Percentiles rank a stretch among this genome's conserved stretches.
Conservation (phyloP, 306 rosid genomes). For the Acacia acuminata region DNA sequence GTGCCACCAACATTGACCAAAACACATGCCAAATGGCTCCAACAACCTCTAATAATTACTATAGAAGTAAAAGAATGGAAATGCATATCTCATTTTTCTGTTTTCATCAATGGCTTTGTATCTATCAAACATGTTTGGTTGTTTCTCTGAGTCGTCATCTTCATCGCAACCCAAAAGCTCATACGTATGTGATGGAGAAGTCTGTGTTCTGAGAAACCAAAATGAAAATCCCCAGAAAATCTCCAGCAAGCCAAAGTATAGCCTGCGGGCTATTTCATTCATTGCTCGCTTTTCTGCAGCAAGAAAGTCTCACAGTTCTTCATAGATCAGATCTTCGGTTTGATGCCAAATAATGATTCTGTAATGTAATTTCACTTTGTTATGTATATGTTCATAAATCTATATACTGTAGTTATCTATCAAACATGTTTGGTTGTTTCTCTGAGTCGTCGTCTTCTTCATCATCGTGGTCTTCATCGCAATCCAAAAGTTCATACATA, state of each 20-base stretch:
- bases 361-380: not conserved
- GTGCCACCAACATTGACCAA: not conserved
- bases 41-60: not conserved
- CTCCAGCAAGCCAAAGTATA: conserved; percentile 19
- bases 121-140: conserved; percentile 4
- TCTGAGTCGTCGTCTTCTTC: not conserved
- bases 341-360: not conserved
- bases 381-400: not conserved
- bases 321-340: not conserved
- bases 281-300: conserved; percentile 23
- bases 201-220: conserved; percentile 16
- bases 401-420: not conserved
- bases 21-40: not conserved
- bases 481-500: not conserved
- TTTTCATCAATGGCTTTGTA: not conserved
- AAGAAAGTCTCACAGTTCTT: not conserved
- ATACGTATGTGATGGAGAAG: conserved; percentile 3
- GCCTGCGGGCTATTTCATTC: conserved; percentile 23
- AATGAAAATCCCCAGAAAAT: not conserved
- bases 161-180: not conserved
- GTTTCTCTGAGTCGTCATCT: conserved; percentile 18
- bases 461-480: not conserved
- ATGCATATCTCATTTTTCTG: not conserved
- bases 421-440: conserved; percentile 16
- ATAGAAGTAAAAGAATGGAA: not conserved